A percentile compares a stretch with the other conserved stretches of the same genome.
phyloP scores from a whole-genome alignment of 192 early-diverging fungal genomes.

The Funneliformis geosporum region DNA sequence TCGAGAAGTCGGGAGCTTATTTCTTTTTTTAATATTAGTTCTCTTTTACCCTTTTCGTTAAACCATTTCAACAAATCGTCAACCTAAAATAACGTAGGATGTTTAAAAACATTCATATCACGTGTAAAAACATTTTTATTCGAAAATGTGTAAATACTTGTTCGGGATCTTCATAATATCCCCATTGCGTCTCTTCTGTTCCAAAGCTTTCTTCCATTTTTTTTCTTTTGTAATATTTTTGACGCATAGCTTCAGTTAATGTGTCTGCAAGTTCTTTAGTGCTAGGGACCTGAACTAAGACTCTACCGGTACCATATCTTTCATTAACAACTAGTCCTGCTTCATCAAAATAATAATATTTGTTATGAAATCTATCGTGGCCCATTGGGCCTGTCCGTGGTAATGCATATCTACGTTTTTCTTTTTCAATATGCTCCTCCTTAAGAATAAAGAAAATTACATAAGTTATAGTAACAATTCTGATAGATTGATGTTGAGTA shows the following conservation, averaged over 20 bases:
- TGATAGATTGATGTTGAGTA: background rate
- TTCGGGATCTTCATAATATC: constrained; percentile 46
- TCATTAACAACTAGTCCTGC: constrained; percentile 55
- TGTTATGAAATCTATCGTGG: constrained; percentile 80
- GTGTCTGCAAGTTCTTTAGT: constrained; percentile 51
- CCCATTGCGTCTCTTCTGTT: constrained; percentile 39
- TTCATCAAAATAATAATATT: constrained; percentile 91
- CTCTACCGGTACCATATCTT: constrained; percentile 53
- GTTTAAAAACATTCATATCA: background rate
- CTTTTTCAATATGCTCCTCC: constrained; percentile 71
- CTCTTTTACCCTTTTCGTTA: constrained; percentile 75
- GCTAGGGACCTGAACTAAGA: constrained; percentile 61
- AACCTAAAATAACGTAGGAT: constrained; percentile 46
- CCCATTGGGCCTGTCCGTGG: constrained; percentile 77
- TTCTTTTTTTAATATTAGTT: constrained; percentile 61
- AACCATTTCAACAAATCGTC: constrained; percentile 73
- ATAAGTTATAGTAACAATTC: background rate
- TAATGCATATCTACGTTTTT: constrained; percentile 62
- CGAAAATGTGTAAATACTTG: constrained; percentile 38
- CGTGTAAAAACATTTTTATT: background rate
- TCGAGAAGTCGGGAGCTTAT: constrained; percentile 52
- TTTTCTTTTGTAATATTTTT: constrained; percentile 34
- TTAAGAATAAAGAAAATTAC: constrained; percentile 29
- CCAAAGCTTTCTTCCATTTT: constrained; percentile 36
- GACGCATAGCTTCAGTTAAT: constrained; percentile 44